These are phyloP conservation scores for Aspergillus proliferans DNA, from an alignment of 2,329 filamentous ascomycete genomes.

Conservation along the genomic window DNA sequence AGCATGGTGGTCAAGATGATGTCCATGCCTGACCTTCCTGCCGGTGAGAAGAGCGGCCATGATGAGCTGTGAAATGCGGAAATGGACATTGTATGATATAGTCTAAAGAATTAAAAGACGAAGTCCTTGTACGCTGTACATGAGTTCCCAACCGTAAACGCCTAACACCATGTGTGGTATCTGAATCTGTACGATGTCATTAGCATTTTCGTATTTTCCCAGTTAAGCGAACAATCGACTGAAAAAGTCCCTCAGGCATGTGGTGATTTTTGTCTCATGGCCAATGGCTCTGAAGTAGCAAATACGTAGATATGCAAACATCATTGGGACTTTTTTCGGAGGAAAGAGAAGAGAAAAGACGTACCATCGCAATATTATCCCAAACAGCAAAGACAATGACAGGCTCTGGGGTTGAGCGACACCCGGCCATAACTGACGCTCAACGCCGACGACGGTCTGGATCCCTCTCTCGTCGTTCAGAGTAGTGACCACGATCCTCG, in stretches of 20 bases:
- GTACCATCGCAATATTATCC: no score
- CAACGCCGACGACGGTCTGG: slow-evolving; percentile 20
- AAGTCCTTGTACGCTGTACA: slow-evolving; percentile 1
- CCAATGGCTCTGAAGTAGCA: slow-evolving; percentile 98
- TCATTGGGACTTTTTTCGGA: slow-evolving; percentile 58
- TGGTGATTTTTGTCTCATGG: no score
- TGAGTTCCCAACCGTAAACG: slow-evolving; percentile 4
- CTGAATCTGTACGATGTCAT: neutral
- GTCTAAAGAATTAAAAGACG: slow-evolving; percentile 1
- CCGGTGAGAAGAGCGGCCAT: slow-evolving; percentile 26
- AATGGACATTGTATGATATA: slow-evolving; percentile 10
- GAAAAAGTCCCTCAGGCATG: no score
- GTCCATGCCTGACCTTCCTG: slow-evolving; percentile 71
- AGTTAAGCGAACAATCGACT: no score
- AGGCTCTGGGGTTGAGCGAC: no score
- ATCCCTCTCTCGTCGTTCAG: slow-evolving; percentile 22
- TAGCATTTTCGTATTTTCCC: no score
- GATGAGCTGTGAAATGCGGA: slow-evolving; percentile 43
- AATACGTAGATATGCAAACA: slow-evolving; percentile 95
- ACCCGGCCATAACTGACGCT: slow-evolving; percentile 1
- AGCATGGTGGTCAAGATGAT: slow-evolving; percentile 96
- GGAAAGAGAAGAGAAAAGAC: no score
- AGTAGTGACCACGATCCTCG: slow-evolving; percentile 16
- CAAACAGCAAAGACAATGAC: no score
- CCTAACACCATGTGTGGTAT: slow-evolving; percentile 5